Conservation (phyloP, 2,329 filamentous ascomycete genomes). For the Metarhizium sp. region DNA sequence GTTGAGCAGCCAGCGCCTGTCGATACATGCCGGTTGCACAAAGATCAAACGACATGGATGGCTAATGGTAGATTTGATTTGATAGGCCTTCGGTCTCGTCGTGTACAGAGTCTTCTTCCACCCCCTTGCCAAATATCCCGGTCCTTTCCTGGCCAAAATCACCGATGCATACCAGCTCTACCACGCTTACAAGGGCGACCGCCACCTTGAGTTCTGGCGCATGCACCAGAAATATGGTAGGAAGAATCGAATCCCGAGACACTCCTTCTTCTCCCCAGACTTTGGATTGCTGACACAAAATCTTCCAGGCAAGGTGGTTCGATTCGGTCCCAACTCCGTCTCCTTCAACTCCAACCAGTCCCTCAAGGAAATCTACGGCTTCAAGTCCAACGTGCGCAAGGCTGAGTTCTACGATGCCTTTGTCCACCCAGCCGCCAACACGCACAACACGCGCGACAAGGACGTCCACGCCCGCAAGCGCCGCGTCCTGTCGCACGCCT, state of each 20-base stretch:
- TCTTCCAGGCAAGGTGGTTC: slow-evolving; percentile 50
- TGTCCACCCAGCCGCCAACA: slow-evolving; percentile 61
- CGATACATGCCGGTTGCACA: not conserved
- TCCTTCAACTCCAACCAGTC: slow-evolving; percentile 67
- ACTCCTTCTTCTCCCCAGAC: no score
- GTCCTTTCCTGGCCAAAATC: slow-evolving; percentile 52
- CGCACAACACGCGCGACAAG: slow-evolving; percentile 64
- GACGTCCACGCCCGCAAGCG: slow-evolving; percentile 60
- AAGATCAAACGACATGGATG: not conserved
- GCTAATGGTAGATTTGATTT: not conserved
- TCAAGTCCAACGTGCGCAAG: slow-evolving; percentile 55
- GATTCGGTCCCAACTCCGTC: slow-evolving; percentile 68
- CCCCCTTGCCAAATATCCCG: slow-evolving; percentile 55
- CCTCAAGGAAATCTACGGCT: slow-evolving; percentile 57
- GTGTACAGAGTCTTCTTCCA: slow-evolving; percentile 55
- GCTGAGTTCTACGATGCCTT: slow-evolving; percentile 66
- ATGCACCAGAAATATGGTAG: slow-evolving; percentile 63
- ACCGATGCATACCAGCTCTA: slow-evolving; percentile 60
- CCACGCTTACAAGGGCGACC: slow-evolving; percentile 64
- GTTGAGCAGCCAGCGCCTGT: not conserved
- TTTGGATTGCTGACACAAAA: not conserved
- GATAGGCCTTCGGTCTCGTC: slow-evolving; percentile 30
- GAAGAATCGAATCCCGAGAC: not conserved
- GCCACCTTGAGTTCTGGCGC: slow-evolving; percentile 63
- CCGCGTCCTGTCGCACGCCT: slow-evolving; percentile 62